Evolutionary conservation across 2,329 filamentous ascomycete genomes (phyloP).

Genomic region (Alternaria angustiovoidea): DNA sequence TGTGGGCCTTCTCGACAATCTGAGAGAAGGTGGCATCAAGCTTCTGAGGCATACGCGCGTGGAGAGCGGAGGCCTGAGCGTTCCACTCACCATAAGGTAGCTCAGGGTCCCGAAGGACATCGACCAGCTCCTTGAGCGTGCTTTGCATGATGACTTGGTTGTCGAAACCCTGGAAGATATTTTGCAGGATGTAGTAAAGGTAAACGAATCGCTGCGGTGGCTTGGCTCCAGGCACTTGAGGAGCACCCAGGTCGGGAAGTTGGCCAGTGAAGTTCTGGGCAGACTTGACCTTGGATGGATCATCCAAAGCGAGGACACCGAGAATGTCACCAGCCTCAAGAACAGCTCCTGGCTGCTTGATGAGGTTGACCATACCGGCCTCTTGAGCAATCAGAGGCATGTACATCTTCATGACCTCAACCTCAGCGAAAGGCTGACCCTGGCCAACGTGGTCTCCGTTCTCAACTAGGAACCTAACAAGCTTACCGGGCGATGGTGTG

Average conservation of each 20-base stretch:
- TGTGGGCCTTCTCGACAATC: conserved; percentile 82
- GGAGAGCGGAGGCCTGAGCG: conserved; percentile 93
- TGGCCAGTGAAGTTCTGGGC: conserved; percentile 92
- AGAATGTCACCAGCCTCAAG: conserved; percentile 98
- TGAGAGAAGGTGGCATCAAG: conserved; percentile 83
- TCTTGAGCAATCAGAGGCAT: conserved; percentile 97
- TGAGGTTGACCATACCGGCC: conserved; percentile 94
- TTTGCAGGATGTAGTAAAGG: conserved; percentile 77
- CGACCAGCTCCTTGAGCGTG: conserved; percentile 87
- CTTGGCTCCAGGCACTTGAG: conserved; percentile 89
- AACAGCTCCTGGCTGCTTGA: conserved; percentile 98
- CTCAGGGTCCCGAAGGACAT: conserved; percentile 86
- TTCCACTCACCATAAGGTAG: conserved; percentile 97
- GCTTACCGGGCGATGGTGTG: conserved; percentile 93
- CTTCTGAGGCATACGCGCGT: conserved; percentile 95
- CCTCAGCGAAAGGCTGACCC: conserved; percentile 92
- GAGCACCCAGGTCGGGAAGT: conserved; percentile 84
- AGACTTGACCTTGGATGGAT: conserved; percentile 95
- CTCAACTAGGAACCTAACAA: conserved; percentile 97
- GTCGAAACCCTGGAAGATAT: conserved; percentile 93
- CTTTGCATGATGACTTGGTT: conserved; percentile 95
- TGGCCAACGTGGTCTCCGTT: conserved; percentile 93
- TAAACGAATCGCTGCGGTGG: conserved; percentile 85
- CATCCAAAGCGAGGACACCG: conserved; percentile 94
- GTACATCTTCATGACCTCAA: conserved; percentile 99